Conservation (phyloP, 352 stramenopile genomes). For the Globisporangium polare region DNA sequence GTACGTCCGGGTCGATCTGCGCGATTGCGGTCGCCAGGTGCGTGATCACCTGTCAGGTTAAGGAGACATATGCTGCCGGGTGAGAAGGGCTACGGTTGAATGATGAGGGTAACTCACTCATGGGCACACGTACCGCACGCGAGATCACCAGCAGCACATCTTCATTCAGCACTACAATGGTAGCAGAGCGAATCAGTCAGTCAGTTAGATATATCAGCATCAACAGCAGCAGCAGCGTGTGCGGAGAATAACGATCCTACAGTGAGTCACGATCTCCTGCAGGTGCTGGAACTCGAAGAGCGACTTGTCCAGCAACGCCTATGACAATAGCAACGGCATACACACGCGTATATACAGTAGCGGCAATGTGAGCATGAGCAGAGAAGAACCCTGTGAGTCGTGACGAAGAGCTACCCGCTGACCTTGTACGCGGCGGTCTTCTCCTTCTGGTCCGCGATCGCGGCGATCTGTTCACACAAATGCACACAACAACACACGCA, state of each 20-base stretch:
- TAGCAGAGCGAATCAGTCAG: background rate
- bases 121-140: conserved; percentile 37
- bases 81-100: background rate
- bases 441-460: conserved; percentile 70
- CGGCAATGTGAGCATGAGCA: background rate
- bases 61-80: background rate
- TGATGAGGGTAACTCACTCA: too few relatives aligned
- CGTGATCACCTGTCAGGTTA: conserved; percentile 47
- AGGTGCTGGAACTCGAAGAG: conserved; percentile 38
- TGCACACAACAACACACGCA: background rate
- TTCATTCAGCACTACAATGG: conserved; percentile 58
- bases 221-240: background rate
- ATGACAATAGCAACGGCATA: background rate
- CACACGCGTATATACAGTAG: background rate
- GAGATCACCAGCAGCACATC: conserved; percentile 77
- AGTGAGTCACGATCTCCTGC: conserved; percentile 61
- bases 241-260: conserved; percentile 21
- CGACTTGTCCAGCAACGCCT: conserved; percentile 50
- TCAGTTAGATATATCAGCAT: conserved; percentile 1
- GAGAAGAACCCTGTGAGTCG: background rate
- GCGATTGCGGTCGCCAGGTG: conserved; percentile 57
- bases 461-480: conserved; percentile 41
- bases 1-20: conserved; percentile 52
- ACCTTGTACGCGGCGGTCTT: conserved; percentile 77
- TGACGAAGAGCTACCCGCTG: background rate